A percentile compares a stretch with the other conserved stretches of the same genome.
Evolutionary conservation across 2,329 filamentous ascomycete genomes (phyloP).

Genomic region (Fusarium neocosmosporiellum): DNA sequence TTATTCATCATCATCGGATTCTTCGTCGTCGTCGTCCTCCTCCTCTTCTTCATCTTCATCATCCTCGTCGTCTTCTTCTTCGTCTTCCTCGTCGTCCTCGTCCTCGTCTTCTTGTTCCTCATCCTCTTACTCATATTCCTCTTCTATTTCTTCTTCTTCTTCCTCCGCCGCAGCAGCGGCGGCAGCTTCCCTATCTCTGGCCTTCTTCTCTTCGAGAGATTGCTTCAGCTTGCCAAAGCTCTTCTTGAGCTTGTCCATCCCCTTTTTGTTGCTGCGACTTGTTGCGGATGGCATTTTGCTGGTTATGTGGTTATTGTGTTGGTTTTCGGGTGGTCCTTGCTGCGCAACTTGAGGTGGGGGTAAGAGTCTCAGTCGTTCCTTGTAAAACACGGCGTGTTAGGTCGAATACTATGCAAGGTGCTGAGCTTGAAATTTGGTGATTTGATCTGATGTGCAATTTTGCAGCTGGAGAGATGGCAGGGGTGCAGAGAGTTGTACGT

Average conservation of each 20-base stretch:
- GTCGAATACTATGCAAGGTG: neutral
- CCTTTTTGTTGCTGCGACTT: neutral
- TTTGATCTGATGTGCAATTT: neutral
- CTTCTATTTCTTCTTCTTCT: neutral
- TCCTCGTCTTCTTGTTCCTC: neutral
- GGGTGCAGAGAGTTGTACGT: neutral
- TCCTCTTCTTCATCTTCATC: neutral
- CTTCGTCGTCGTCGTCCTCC: neutral
- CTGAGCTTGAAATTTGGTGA: neutral
- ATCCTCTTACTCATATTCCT: neutral
- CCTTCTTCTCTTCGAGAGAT: neutral
- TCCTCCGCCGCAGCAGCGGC: neutral
- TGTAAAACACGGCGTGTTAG: too few species aligned
- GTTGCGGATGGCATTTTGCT: neutral
- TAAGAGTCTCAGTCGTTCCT: neutral
- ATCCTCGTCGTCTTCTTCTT: neutral
- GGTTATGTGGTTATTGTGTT: neutral
- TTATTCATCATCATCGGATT: neutral
- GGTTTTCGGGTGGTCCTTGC: neutral
- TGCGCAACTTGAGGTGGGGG: neutral
- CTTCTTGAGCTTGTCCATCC: neutral
- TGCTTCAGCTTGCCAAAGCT: neutral
- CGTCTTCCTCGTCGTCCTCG: neutral
- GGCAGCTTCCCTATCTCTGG: neutral
- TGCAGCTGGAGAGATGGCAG: neutral